Evolutionary conservation across 495 filamentous ascomycete genomes (phyloP), one percentile per base, ranked within the genome.

Genomic region (Ascobolus immersus): DNA sequence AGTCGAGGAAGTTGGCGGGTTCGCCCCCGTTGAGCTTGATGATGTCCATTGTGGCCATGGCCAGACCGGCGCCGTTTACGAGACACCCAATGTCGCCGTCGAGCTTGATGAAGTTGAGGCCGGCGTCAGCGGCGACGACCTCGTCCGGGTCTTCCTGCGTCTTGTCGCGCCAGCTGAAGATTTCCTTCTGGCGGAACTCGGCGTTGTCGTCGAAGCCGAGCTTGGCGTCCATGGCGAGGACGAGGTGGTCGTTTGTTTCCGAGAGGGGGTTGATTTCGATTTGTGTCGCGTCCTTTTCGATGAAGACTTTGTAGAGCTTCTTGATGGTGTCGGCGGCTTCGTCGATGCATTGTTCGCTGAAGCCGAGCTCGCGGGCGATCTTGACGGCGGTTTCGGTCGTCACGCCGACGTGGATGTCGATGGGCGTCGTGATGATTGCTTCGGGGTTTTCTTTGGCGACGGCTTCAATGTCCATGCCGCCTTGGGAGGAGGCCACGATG

Each of bases 31-130:
- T 96, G 18, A 96, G 69, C 67, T 96, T 96, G 67, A 96, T 96
- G 59, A 96, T 94, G 57, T 96, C 86, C 86, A 96, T 96, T 44
- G 86, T 96, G 35, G 86, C 86, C 86, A 96, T 96, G 52, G 86
- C 86, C 37, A 96, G 74, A 61, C 86, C 86, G 43, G 86, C 86
- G 54, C 86, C 86, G 57, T 96, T 96, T 60, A 96, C 86, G 53
- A 96, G 64, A 62, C 86, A 96, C 52, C 86, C 86, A 53, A 96
- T 96, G 55, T 96, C 86, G 52, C 86, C 86, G 54, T 92, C 89
- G 28, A 96, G 73, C 67, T 96, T 96, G 66, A 96, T 96, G 64
- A 96, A 96, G 68, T 96, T 96, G 35, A 96, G 63, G 35, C 81
- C 82, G 45, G 62, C 56, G 36, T 91, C 67, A 42, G 78, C 81